Evolutionary conservation across 805 yeast species (phyloP), one percentile per base, ranked within the genome.

Genomic region (Grigorovia humatica): DNA sequence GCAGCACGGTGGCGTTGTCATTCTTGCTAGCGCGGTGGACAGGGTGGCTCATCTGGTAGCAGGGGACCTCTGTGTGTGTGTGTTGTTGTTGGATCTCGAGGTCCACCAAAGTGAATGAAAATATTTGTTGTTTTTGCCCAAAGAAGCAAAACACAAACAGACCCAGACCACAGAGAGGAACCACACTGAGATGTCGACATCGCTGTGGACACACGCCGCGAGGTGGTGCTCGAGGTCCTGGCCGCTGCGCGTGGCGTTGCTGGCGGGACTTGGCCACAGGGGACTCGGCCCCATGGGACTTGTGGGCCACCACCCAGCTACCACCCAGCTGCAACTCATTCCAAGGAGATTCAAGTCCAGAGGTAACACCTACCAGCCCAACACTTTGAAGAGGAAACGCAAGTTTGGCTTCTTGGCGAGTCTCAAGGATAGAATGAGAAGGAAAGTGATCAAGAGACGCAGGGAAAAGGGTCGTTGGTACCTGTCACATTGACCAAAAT

Each of bases 311-410:
- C 11, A 5, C 15, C 4, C 15, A 13, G 38, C 4, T 2, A 5
- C 11, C 15, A 32, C 11, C 11, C 38, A 8, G 3, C 4, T 38
- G 15, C 42, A 38, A n/a, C n/a, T 38, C 42, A 38, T 38, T 5
- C 54, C 64, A 51, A 59, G 61, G 51, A 74, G 96, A 75, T 83
- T 90, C 85, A 83, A 88, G 66, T 75, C 91, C 42, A 81, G 96
- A 71, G 98, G 99, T 70, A 85, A 88, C 72, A 88, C 96, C 18
- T 91, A 85, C 70, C 97, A 91, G 70, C 99, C 99, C 49, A 83
- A 88, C 55, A 88, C 95, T 5, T 73, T 88, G 56, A 88, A 86
- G 67, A 79, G 98, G 67, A 93, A 93, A 74, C 83, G 96, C 69
- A 81, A 85, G 38, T 76, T 85, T 52, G 99, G 99, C 0, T 93